These are phyloP conservation scores for Nidula microcarpa DNA, from an alignment of 768 basidiomycete species.

Conservation along the genomic window DNA sequence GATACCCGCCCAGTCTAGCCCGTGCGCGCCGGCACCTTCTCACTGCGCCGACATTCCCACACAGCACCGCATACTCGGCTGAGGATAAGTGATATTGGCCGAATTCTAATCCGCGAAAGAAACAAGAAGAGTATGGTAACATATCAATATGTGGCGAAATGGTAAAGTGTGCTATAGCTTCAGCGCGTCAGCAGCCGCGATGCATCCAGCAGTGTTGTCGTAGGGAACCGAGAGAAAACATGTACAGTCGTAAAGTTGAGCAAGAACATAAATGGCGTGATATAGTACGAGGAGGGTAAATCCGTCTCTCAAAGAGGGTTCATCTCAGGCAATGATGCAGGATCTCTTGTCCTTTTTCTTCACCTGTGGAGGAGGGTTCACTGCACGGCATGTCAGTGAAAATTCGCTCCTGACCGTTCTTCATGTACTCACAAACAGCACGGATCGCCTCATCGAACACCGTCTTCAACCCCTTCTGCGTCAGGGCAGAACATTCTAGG, in stretches of 20 bases:
- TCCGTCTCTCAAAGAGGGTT: conserved; percentile 9
- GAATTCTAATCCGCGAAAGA: not conserved
- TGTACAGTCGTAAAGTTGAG: conserved; percentile 63
- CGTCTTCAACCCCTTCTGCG: conserved; percentile 98
- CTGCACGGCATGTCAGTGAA: conserved; percentile 26
- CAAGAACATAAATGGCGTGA: conserved; percentile 61
- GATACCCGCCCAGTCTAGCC: no score
- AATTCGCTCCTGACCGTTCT: not conserved
- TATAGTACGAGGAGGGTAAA: conserved; percentile 12
- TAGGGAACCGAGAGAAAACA: conserved; percentile 15
- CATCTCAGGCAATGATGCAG: conserved; percentile 72
- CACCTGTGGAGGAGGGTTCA: conserved; percentile 68
- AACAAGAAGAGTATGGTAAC: not conserved
- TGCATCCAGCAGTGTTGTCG: not conserved
- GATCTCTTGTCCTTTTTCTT: conserved; percentile 48
- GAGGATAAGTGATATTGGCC: not conserved
- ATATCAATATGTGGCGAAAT: no score
- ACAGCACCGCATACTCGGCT: no score
- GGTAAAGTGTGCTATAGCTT: no score
- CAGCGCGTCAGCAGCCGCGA: no score
- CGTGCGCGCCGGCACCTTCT: no score
- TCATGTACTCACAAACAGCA: conserved; percentile 74
- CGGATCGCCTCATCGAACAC: conserved; percentile 99
- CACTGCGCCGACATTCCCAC: no score
- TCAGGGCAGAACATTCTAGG: conserved; percentile 92